Evolutionary conservation across 352 stramenopile genomes (phyloP).

Genomic region (Globisporangium splendens): DNA sequence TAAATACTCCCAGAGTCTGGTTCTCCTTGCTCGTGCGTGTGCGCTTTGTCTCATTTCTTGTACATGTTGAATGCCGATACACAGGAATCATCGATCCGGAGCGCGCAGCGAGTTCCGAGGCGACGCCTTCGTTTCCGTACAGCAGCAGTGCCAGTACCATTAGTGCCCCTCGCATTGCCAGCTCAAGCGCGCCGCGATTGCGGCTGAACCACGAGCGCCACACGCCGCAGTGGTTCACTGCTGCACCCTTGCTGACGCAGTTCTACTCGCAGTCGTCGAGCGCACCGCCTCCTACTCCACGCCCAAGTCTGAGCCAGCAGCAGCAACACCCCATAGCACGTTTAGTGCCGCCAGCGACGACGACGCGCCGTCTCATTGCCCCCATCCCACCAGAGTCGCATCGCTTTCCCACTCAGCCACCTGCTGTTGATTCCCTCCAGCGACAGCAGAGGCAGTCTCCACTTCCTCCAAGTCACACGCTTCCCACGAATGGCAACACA

Average conservation of each 20-base stretch:
- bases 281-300: not conserved
- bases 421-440: not conserved
- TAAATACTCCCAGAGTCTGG: not conserved
- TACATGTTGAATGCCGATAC: not conserved
- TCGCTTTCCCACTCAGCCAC: not conserved
- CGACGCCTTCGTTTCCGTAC: not conserved
- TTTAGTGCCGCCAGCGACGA: not conserved
- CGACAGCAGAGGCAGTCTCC: not conserved
- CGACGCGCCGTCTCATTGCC: too few relatives aligned
- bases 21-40: not conserved
- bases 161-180: too few relatives aligned
- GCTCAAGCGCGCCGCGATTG: not conserved
- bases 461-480: not conserved
- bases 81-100: not conserved
- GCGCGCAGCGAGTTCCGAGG: not conserved
- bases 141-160: not conserved
- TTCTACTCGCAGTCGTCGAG: conserved; percentile 7
- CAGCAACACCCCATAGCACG: not conserved
- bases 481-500: not conserved
- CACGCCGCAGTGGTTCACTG: conserved; percentile 15
- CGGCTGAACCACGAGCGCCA: conserved; percentile 2
- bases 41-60: not conserved
- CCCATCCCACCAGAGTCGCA: not conserved
- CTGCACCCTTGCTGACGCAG: conserved; percentile 12
- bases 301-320: not conserved